Percentiles rank a stretch among this genome's conserved stretches.
Evolutionary conservation across 108 stramenopile species (phyloP).

Genomic region (Discostella pseudostelligera): DNA sequence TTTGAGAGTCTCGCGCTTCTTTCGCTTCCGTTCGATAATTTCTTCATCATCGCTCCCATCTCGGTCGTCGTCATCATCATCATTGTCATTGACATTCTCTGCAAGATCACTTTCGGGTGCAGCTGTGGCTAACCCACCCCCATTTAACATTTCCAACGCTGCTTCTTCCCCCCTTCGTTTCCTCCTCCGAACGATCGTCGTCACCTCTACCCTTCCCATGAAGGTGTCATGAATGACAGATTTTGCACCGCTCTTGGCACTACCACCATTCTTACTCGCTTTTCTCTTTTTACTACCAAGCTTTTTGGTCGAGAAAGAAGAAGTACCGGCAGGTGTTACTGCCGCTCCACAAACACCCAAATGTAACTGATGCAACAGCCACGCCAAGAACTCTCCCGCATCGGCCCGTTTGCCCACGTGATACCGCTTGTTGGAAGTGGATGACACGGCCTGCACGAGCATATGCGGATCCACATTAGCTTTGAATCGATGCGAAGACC

Average conservation of each 20-base stretch:
- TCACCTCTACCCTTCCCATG: constrained; percentile 89
- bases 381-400: constrained; percentile 92
- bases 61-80: constrained; percentile 55
- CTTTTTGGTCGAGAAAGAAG: constrained; percentile 8
- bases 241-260: constrained; percentile 2
- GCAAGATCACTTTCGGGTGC: neutral
- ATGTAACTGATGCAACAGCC: constrained; percentile 95
- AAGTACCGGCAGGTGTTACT: too few species aligned
- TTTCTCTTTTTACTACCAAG: constrained; percentile 35
- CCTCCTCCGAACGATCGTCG: constrained; percentile 55
- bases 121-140: constrained; percentile 13
- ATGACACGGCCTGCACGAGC: constrained; percentile 87
- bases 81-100: constrained; percentile 3
- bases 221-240: constrained; percentile 86
- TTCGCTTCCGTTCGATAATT: constrained; percentile 21
- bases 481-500: constrained; percentile 93
- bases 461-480: constrained; percentile 93
- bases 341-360: constrained; percentile 67
- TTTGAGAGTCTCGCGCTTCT: constrained; percentile 29
- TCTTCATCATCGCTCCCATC: constrained; percentile 60
- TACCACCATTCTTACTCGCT: constrained; percentile 9
- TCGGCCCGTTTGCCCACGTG: constrained; percentile 76
- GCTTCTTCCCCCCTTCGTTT: constrained; percentile 31
- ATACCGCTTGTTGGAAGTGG: constrained; percentile 88
- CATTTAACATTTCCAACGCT: constrained; percentile 31